Evolutionary conservation across 768 basidiomycete genomes (phyloP).

Genomic region (Mycena albidolilacea): DNA sequence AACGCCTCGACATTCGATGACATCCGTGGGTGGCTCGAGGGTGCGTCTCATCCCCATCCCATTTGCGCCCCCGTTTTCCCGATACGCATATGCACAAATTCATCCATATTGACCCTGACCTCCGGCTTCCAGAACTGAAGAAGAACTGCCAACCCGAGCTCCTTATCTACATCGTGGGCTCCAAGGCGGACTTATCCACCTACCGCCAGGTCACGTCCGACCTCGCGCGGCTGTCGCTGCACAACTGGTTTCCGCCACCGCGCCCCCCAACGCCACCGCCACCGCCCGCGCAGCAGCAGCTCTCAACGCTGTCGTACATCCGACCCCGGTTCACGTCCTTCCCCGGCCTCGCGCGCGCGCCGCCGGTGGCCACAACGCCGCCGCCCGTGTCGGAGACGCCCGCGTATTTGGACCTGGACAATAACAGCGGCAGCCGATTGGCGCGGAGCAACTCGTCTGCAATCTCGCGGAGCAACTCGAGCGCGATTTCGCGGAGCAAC

Average conservation of each 20-base stretch:
- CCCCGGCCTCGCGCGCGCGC: slow-evolving; percentile 70
- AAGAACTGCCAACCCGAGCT: slow-evolving; percentile 91
- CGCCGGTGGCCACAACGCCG: slow-evolving; percentile 64
- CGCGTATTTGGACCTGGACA: slow-evolving; percentile 74
- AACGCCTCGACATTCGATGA: slow-evolving; percentile 91
- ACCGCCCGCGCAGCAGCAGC: slow-evolving; percentile 68
- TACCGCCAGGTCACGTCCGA: slow-evolving; percentile 86
- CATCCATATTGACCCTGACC: slow-evolving; percentile 17
- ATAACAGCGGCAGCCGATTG: slow-evolving; percentile 20
- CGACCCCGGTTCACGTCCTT: slow-evolving; percentile 86
- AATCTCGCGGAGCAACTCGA: slow-evolving; percentile 49
- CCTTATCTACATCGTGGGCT: slow-evolving; percentile 95
- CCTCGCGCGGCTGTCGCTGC: slow-evolving; percentile 85
- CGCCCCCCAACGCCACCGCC: slow-evolving; percentile 76
- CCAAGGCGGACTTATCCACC: slow-evolving; percentile 86
- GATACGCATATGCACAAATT: neutral
- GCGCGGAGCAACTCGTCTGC: slow-evolving; percentile 64
- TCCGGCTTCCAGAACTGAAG: slow-evolving; percentile 76
- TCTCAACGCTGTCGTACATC: slow-evolving; percentile 81
- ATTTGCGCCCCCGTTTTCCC: neutral
- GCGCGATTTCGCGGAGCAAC: slow-evolving; percentile 56
- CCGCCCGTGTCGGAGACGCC: slow-evolving; percentile 72
- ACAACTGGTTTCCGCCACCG: slow-evolving; percentile 91
- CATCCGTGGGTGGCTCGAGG: slow-evolving; percentile 92
- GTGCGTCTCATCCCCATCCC: slow-evolving; percentile 55